Percentiles rank a stretch among this genome's conserved stretches.
These are phyloP conservation scores for Ogataea thermomethanolica DNA, from an alignment of 805 yeast species.

Conservation along the genomic window DNA sequence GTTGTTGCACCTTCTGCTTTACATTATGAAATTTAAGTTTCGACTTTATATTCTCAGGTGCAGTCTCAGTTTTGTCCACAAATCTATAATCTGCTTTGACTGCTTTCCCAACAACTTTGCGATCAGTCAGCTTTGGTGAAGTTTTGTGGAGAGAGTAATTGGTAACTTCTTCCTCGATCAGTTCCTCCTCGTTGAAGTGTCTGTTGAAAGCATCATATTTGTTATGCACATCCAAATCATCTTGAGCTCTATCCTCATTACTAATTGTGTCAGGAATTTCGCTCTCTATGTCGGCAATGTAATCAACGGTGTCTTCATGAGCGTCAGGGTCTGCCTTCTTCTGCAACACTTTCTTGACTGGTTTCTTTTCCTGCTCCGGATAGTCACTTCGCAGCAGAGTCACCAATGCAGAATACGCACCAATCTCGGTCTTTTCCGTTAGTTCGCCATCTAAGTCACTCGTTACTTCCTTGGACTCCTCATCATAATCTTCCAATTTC, in stretches of 20 bases:
- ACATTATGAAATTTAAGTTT: slow-evolving; percentile 37
- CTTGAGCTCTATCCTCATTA: slow-evolving; percentile 28
- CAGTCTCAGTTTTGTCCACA: background rate
- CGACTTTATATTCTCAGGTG: slow-evolving; percentile 9
- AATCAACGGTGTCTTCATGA: slow-evolving; percentile 3
- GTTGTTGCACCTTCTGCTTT: slow-evolving; percentile 45
- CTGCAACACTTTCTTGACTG: slow-evolving; percentile 7
- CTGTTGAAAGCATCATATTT: slow-evolving; percentile 65
- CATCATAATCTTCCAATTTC: slow-evolving; percentile 31
- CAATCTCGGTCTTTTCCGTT: slow-evolving; percentile 14
- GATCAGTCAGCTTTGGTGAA: slow-evolving; percentile 7
- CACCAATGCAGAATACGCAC: slow-evolving; percentile 30
- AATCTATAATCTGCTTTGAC: slow-evolving; percentile 33
- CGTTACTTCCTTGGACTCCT: slow-evolving; percentile 27
- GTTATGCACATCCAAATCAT: slow-evolving; percentile 27
- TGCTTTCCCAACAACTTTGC: slow-evolving; percentile 12
- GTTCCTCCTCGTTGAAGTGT: slow-evolving; percentile 61
- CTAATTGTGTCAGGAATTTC: slow-evolving; percentile 9
- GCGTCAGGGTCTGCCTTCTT: slow-evolving; percentile 13
- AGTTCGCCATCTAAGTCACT: slow-evolving; percentile 21
- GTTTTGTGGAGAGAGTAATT: slow-evolving; percentile 16
- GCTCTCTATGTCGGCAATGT: background rate
- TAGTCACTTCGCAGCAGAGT: slow-evolving; percentile 25
- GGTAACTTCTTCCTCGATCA: slow-evolving; percentile 33
- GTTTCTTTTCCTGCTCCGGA: slow-evolving; percentile 12